phyloP scores from a whole-genome alignment of 805 yeast genomes.

The Suhomyces pyralidae region DNA sequence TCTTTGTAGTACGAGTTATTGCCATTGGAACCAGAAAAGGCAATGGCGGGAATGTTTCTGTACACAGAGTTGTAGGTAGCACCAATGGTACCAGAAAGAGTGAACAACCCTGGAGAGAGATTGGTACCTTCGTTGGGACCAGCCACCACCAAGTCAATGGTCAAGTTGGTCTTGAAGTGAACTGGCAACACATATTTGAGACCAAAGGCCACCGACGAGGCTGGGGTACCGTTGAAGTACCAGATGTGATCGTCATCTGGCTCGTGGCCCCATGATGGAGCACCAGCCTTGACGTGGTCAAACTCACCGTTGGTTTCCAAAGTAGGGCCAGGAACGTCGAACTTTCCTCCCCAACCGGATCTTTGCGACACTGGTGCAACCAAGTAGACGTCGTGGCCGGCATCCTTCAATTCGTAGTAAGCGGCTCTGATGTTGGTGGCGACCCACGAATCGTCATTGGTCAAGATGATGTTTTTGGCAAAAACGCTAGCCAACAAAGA shows the following conservation, averaged over 20 bases:
- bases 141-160: slow-evolving; percentile 48
- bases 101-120: slow-evolving; percentile 38
- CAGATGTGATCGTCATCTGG: slow-evolving; percentile 28
- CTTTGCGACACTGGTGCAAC: slow-evolving; percentile 53
- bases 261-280: slow-evolving; percentile 57
- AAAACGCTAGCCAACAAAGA: slow-evolving; percentile 11
- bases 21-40: slow-evolving; percentile 49
- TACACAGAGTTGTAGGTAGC: slow-evolving; percentile 47
- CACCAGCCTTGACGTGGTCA: slow-evolving; percentile 44
- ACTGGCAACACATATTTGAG: slow-evolving; percentile 47
- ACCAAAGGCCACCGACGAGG: slow-evolving; percentile 49
- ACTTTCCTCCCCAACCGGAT: slow-evolving; percentile 57
- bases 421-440: slow-evolving; percentile 22
- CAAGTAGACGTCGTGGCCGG: slow-evolving; percentile 48
- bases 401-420: slow-evolving; percentile 28
- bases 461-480: slow-evolving; percentile 18
- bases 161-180: slow-evolving; percentile 36
- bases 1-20: slow-evolving; percentile 52
- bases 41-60: slow-evolving; percentile 49
- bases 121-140: slow-evolving; percentile 56
- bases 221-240: slow-evolving; percentile 59
- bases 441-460: slow-evolving; percentile 21
- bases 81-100: slow-evolving; percentile 52
- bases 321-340: slow-evolving; percentile 39
- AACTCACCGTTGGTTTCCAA: slow-evolving; percentile 48